Conservation (phyloP, 2,329 filamentous ascomycete species). For the Fusarium euwallaceae region DNA sequence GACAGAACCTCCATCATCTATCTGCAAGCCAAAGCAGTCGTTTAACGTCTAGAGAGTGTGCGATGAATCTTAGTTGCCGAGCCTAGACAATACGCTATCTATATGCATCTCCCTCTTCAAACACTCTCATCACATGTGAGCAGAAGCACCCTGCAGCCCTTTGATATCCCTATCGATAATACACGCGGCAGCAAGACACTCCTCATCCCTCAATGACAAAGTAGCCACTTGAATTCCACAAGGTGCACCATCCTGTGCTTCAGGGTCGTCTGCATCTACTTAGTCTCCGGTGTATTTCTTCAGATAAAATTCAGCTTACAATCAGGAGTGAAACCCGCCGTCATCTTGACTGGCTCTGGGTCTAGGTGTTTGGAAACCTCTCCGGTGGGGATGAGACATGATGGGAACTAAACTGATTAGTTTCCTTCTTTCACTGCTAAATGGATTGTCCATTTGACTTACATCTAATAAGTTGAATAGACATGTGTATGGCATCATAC, state of each 20-base stretch:
- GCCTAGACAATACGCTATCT: not conserved
- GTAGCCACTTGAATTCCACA: not conserved
- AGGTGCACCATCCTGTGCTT: not conserved
- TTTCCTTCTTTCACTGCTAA: not conserved
- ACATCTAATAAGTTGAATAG: not conserved
- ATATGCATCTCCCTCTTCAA: not conserved
- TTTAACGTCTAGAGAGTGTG: not conserved
- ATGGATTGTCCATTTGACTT: not conserved
- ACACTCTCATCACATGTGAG: not conserved
- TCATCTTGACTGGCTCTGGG: not conserved
- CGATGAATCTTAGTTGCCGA: not conserved
- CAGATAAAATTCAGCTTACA: not conserved
- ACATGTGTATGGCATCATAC: not conserved
- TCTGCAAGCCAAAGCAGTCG: not conserved
- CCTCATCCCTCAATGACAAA: not conserved
- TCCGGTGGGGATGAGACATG: not conserved
- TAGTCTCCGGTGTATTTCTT: not conserved
- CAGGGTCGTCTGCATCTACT: not conserved
- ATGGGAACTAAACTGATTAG: not conserved
- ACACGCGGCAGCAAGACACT: not conserved
- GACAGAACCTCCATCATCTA: not conserved
- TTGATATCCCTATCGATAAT: conserved; percentile 4
- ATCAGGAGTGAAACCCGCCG: not conserved
- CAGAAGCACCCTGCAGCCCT: too few species aligned
- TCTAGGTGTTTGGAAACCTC: not conserved